phyloP scores from a whole-genome alignment of 306 rosid species.

The Neltuma alba region DNA sequence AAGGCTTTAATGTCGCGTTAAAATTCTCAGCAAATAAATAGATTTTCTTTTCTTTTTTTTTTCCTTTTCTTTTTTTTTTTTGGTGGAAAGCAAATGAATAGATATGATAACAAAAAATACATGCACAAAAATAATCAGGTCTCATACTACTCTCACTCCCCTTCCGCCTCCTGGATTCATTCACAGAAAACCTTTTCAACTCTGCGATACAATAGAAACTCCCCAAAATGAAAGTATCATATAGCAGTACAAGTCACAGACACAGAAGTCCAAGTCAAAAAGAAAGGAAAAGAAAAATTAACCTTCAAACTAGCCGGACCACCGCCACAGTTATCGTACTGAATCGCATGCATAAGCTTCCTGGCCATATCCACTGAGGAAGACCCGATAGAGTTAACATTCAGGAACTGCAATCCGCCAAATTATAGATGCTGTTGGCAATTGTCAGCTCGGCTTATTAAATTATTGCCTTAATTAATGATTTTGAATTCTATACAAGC shows the following conservation, averaged over 20 bases:
- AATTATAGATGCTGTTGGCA: neutral
- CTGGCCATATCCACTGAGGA: neutral
- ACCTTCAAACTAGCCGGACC: constrained; percentile 49
- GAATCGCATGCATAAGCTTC: constrained; percentile 37
- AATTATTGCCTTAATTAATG: neutral
- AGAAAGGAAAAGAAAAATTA: neutral
- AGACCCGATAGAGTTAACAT: neutral
- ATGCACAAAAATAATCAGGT: neutral
- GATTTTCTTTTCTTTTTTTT: no score
- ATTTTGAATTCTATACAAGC: neutral
- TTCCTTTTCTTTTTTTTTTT: no score
- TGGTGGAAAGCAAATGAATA: neutral
- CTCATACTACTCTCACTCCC: no score
- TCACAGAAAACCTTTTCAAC: neutral
- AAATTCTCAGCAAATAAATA: no score
- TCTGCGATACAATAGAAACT: neutral
- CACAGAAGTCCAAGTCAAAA: neutral
- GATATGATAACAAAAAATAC: neutral
- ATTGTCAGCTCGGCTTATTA: neutral
- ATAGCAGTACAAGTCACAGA: neutral
- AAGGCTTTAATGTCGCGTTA: neutral
- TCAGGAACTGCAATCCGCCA: neutral
- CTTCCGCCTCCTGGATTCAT: no score
- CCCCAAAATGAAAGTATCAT: neutral
- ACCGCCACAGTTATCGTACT: constrained; percentile 40